Evolutionary conservation across 768 basidiomycete genomes (phyloP).

Genomic region (Tulasnella sp.): DNA sequence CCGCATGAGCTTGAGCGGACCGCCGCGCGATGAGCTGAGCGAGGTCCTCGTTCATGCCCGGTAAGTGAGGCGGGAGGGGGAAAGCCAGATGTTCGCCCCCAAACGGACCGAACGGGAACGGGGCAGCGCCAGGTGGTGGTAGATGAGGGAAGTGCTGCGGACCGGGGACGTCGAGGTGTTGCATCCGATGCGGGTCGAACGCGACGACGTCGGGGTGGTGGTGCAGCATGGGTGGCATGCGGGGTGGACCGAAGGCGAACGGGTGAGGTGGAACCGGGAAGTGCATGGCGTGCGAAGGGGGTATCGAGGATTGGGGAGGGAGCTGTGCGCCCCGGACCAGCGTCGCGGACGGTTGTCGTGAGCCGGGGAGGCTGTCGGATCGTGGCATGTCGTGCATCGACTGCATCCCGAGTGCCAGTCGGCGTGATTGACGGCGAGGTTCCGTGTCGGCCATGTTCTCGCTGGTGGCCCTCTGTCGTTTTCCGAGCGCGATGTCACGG

Average conservation of each 20-base stretch:
- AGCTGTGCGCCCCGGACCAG: background rate
- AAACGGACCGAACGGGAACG: background rate
- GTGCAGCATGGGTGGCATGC: background rate
- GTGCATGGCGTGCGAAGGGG: background rate
- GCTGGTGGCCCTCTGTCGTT: background rate
- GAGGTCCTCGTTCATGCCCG: background rate
- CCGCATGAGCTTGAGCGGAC: background rate
- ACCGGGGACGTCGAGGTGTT: background rate
- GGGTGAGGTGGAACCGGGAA: background rate
- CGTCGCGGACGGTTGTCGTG: background rate
- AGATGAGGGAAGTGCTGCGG: background rate
- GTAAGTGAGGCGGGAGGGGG: background rate
- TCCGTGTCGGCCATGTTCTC: background rate
- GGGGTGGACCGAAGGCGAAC: background rate
- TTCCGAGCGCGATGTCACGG: background rate
- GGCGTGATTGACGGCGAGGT: background rate
- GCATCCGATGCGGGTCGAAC: background rate
- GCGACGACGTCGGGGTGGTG: background rate
- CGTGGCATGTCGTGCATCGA: background rate
- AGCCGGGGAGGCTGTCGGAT: background rate
- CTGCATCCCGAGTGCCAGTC: background rate
- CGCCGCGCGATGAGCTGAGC: background rate
- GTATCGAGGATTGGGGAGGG: background rate
- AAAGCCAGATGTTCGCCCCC: background rate
- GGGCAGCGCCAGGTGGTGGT: background rate